Percentiles rank a stretch among this genome's conserved stretches.
Conservation (phyloP, 2,329 filamentous ascomycete species). For the Fusarium sacchari region DNA sequence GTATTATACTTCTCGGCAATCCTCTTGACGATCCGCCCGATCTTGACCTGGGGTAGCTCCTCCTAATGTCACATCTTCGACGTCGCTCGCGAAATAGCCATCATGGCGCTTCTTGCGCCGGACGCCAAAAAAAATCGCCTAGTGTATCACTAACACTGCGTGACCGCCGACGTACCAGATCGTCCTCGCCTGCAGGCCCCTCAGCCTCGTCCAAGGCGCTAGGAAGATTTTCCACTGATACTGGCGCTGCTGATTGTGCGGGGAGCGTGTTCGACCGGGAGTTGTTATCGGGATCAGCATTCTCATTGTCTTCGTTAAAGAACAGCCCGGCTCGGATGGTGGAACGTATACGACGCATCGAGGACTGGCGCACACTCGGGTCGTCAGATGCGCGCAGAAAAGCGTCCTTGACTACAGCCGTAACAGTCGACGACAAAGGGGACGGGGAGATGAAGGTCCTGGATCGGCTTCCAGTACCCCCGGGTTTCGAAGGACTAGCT, state of each 20-base stretch:
- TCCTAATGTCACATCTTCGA: conserved; percentile 33
- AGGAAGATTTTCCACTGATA: conserved; percentile 43
- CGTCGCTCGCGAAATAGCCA: conserved; percentile 32
- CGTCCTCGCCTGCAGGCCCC: conserved; percentile 19
- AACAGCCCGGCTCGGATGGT: conserved; percentile 65
- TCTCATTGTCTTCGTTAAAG: conserved; percentile 58
- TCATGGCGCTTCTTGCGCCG: conserved; percentile 47
- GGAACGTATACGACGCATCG: conserved; percentile 59
- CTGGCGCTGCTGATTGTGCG: conserved; percentile 32
- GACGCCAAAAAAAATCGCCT: conserved; percentile 53
- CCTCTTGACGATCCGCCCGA: conserved; percentile 15
- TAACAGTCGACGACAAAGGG: conserved; percentile 68
- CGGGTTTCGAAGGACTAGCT: conserved; percentile 44
- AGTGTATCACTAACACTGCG: conserved; percentile 56
- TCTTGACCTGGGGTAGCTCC: conserved; percentile 6
- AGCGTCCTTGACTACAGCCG: conserved; percentile 66
- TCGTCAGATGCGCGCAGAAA: conserved; percentile 59
- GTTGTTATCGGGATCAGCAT: conserved; percentile 18
- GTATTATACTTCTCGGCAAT: conserved; percentile 15
- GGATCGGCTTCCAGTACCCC: conserved; percentile 43
- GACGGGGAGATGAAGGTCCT: conserved; percentile 68
- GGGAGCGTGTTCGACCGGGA: conserved; percentile 25
- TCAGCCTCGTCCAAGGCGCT: conserved; percentile 33
- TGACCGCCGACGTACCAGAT: conserved; percentile 45
- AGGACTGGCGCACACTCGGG: conserved; percentile 53